phyloP scores from a whole-genome alignment of 345 rosid species.

The Cochlearia excelsa region DNA sequence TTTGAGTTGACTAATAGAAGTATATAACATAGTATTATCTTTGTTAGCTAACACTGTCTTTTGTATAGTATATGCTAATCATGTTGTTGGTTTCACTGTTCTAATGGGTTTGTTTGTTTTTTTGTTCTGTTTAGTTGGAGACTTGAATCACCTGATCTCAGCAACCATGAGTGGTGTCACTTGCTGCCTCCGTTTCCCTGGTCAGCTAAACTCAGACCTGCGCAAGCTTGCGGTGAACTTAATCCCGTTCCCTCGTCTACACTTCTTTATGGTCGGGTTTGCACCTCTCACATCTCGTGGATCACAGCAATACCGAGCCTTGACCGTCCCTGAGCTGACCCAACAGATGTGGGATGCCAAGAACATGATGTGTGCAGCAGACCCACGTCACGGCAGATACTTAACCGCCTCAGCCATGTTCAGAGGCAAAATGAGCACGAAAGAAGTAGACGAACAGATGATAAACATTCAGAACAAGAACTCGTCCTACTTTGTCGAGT shows the following conservation, averaged over 20 bases:
- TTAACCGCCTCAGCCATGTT: conserved; percentile 78
- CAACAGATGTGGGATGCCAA: conserved; percentile 87
- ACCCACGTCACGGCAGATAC: conserved; percentile 74
- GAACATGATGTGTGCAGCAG: conserved; percentile 87
- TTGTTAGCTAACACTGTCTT: too few relatives aligned
- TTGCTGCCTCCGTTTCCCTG: conserved; percentile 72
- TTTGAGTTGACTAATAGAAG: too few relatives aligned
- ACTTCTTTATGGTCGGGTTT: conserved; percentile 75
- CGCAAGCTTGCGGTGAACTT: conserved; percentile 72
- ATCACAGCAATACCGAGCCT: conserved; percentile 68
- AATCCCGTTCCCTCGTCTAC: conserved; percentile 72
- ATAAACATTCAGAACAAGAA: conserved; percentile 78
- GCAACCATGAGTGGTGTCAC: conserved; percentile 84
- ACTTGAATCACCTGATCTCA: conserved; percentile 68
- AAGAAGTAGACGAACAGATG: conserved; percentile 78
- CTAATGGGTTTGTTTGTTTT: conserved; percentile 4
- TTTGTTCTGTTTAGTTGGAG: conserved; percentile 47
- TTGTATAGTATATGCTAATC: background rate
- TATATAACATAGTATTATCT: too few relatives aligned
- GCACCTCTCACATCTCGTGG: conserved; percentile 77
- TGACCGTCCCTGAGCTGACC: conserved; percentile 74
- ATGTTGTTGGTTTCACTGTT: background rate
- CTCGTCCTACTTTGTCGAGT: conserved; percentile 71
- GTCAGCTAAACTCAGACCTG: conserved; percentile 73
- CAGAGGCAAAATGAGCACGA: conserved; percentile 81